Evolutionary conservation across 73 alveolate species (phyloP).

Genomic region (Loxodes magnus): DNA sequence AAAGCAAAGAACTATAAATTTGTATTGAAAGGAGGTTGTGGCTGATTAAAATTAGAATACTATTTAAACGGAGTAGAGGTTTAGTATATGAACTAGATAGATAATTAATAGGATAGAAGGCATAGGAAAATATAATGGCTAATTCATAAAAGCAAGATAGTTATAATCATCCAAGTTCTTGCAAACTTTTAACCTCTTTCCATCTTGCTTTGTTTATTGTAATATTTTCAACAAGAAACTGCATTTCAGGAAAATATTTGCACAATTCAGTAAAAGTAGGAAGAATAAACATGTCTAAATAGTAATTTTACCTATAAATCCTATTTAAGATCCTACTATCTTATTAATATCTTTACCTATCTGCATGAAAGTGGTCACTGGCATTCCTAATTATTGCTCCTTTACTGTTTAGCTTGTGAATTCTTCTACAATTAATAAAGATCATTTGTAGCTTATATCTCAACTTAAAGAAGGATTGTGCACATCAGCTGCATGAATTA

Average conservation of each 20-base stretch:
- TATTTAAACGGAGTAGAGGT: no score
- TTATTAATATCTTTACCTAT: conserved; percentile 7
- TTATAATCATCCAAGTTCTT: no score
- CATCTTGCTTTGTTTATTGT: not conserved
- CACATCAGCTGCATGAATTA: not conserved
- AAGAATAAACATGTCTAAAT: no score
- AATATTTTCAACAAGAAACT: not conserved
- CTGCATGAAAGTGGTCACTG: conserved; percentile 9
- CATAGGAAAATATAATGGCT: no score
- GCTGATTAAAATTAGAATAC: no score
- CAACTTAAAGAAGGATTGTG: not conserved
- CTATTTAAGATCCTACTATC: conserved; percentile 3
- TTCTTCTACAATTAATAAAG: conserved; percentile 13
- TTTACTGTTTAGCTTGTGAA: conserved; percentile 30
- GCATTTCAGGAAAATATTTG: conserved; percentile 1
- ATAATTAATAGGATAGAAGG: no score
- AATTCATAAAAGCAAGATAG: no score
- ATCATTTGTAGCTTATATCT: not conserved
- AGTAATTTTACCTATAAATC: conserved; percentile 9
- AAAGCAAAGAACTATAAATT: no score
- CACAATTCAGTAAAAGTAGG: no score
- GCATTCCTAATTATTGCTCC: conserved; percentile 4
- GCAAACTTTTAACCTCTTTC: no score
- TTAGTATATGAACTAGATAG: no score
- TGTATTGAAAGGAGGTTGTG: no score